Evolutionary conservation across 176 grass and related monocot genomes (phyloP), one percentile per base, ranked within the genome.

Genomic region (Oryza meyeriana): DNA sequence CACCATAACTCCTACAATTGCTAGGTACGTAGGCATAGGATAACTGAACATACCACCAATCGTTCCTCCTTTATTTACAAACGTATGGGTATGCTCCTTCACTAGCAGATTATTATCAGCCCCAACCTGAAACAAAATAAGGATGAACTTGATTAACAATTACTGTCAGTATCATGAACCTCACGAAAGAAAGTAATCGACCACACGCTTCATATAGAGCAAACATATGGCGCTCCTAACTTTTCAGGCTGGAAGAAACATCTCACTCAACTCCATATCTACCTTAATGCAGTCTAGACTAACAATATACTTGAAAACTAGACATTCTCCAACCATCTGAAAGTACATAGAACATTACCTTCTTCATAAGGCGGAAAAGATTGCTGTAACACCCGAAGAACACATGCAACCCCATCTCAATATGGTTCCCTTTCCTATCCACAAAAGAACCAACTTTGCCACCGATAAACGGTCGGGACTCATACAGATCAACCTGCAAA

Each of bases 361-460:
- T 98, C 87, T 94, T 98, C 90, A 98, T 89, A 25, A 98, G 92
- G 31, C 95, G 95, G 82, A 94, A 98, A 61, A 98, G 90, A 88
- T 98, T 98, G 86, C 90, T 98, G 71, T 98, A 98, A 81, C 95
- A 98, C 58, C 95, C 95, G 24, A 98, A 98, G 73, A 98, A 98
- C 68, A 98, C 95, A 29, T 98, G 95, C 35, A 95, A 69, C 10
- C 95, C 95, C 95, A 98, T 98, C 81, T 98, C 95, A 18, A 98
- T 98, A 91, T 98, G 95, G 72, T 98, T 98, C 59, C 95, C 95
- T 52, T 39, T 59, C 67, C 77, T 98, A 72, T 98, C 92, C 0
- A 98, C 95, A 75, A 98, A 98, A 14, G 95, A 98, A 34, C 90
- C 95, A 13, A 98, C 95, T 79, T 98, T 98, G 45, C 95, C 95